Evolutionary conservation across 352 stramenopile genomes (phyloP), one percentile per base, ranked within the genome.

Genomic region (Peronospora tabacina): DNA sequence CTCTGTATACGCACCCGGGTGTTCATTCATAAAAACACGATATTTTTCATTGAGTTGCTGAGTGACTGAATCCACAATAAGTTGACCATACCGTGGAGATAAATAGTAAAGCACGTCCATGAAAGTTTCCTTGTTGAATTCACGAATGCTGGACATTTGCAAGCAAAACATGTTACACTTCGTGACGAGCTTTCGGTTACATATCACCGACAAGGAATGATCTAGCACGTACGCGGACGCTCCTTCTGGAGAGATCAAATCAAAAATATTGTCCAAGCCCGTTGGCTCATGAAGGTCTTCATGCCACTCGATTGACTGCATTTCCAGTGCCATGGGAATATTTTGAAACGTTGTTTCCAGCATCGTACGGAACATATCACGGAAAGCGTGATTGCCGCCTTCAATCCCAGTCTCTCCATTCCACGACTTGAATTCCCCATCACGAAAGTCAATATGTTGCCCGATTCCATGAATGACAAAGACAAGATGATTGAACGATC

Each of bases 81-180:
- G 65, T 50, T 97, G 88, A 6, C 90, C 85, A 56, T 96, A 95
- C 2, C 82, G 69, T 29, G 87, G 84, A 13, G 80, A 94, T 56
- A 97, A 66, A 64, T 96, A 97, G 42, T 95, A 97, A 3, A 97
- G 57, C n/a, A 96, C 79, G 45, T 97, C 90, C 82, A 97, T 94
- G 26, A 97, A 68, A 0, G 90, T 96, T 61, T 96, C 88, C 55
- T 97, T 97, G 55, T 86, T 95, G 56, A 97, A 97, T 24, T 95
- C 73, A 33, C 90, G 74, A 57, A 97, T 88, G 30, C 82, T 90
- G 53, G 42, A 11, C n/a, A 44, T 41, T 22, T 19, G 11, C 12
- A 42, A 57, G 28, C 24, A 24, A 32, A 48, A 28, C 28, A 43
- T 6, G 20, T 17, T 30, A 35, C 10, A 33, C 5, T 34, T 36